Evolutionary conservation across 805 yeast genomes (phyloP), one percentile per base, ranked within the genome.

Genomic region (Candida vartiovaarae): DNA sequence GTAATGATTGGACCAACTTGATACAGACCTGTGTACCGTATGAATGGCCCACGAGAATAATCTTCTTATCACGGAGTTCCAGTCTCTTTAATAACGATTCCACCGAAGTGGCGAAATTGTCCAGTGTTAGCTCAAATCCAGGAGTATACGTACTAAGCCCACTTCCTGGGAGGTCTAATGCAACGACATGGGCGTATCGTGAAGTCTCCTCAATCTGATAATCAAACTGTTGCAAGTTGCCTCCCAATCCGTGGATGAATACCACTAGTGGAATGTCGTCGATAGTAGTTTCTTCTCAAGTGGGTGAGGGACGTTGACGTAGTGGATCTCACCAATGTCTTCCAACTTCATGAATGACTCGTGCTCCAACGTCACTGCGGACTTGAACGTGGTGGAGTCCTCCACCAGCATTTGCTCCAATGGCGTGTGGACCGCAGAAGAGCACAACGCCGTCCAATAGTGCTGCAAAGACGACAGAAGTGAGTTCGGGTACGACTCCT

Each of bases 161-260:
- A 61, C 87, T 87, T 0, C 97, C 98, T 1, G 96, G 96, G 41
- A 89, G 65, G 59, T 90, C 98, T 11, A 90, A 52, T 0, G 90
- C 76, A 34, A 84, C 56, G 20, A 88, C 73, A 44, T 78, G 82
- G 47, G 78, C 74, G 48, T 15, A 38, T 34, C 80, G 74, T 50
- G 76, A 79, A 51, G 85, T 75, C 41, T 77, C 67, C 27, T 78
- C 80, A 33, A 86, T 64, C 38, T 51, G 54, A 1, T 82, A 80
- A 55, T 85, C 93, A 60, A 90, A 90, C 60, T 89, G 96, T 24
- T 87, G 77, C 58, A 85, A 67, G 53, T 82, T 91, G 2, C 98
- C 98, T 2, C 97, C 98, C 23, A 91, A 62, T 0, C 98, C 98
- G 65, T 89, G 97, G 20, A 90, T 57, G 44, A 88, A 76, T 3